phyloP scores from a whole-genome alignment of 1,284 basidiomycete genomes.

The Papiliotrema fonsecae region DNA sequence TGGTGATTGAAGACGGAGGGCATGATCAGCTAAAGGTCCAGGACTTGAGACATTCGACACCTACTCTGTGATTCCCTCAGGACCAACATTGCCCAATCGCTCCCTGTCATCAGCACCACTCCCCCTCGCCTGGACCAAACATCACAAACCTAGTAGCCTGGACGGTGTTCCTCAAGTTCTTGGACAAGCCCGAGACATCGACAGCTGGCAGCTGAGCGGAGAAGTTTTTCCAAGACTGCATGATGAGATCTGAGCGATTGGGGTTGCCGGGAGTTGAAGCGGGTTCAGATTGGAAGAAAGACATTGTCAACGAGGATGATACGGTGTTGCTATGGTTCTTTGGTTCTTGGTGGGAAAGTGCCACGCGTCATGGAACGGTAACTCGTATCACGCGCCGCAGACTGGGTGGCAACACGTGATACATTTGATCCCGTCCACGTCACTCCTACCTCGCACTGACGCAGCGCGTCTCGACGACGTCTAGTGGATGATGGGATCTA shows the following conservation, averaged over 20 bases:
- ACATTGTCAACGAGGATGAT: no score
- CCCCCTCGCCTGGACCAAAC: constrained; percentile 7
- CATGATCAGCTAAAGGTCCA: not conserved
- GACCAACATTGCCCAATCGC: constrained; percentile 77
- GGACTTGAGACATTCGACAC: constrained; percentile 41
- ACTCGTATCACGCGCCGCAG: no score
- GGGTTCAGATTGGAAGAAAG: no score
- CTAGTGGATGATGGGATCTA: no score
- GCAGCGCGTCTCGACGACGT: not conserved
- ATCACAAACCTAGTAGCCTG: constrained; percentile 75
- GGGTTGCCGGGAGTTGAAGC: not conserved
- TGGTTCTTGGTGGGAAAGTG: no score
- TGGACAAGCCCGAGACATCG: constrained; percentile 55
- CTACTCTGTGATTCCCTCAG: constrained; percentile 88
- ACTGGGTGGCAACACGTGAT: no score
- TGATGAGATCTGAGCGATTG: constrained; percentile 9
- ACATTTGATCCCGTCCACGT: constrained; percentile 2
- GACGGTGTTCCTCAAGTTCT: constrained; percentile 77
- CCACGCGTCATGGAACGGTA: not conserved
- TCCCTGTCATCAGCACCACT: constrained; percentile 52
- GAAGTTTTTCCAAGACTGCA: constrained; percentile 47
- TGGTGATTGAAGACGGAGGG: not conserved
- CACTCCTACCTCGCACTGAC: not conserved
- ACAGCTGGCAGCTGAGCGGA: constrained; percentile 39
- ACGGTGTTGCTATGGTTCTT: no score